These are phyloP conservation scores for Pochonia chlamydosporia DNA, from an alignment of 2,329 filamentous ascomycete genomes.

Conservation along the genomic window DNA sequence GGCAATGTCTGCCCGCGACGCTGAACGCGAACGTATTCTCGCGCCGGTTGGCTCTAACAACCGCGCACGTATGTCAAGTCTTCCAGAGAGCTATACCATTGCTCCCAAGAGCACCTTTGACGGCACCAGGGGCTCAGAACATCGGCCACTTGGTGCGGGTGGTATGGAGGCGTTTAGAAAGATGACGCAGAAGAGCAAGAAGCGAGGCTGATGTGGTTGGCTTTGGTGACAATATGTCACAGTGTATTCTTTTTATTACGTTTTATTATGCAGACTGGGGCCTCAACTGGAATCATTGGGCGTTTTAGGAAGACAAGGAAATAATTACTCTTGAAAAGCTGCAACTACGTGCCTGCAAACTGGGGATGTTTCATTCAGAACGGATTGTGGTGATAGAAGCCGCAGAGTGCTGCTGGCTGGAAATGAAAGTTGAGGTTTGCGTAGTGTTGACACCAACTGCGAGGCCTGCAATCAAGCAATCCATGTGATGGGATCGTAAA, in stretches of 20 bases:
- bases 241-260: not conserved
- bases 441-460: no score
- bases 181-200: slow-evolving; percentile 61
- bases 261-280: not conserved
- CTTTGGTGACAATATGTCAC: no score
- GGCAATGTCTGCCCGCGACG: slow-evolving; percentile 35
- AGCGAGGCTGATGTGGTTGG: slow-evolving; percentile 31
- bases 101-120: slow-evolving; percentile 59
- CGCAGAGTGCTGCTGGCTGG: no score
- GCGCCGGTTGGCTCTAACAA: slow-evolving; percentile 50
- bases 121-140: slow-evolving; percentile 42
- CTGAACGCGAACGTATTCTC: slow-evolving; percentile 53
- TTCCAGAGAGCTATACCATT: slow-evolving; percentile 53
- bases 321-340: no score
- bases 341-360: no score
- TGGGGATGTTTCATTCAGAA: no score
- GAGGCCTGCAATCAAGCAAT: no score
- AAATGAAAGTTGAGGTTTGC: no score
- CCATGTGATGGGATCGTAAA: no score
- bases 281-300: not conserved
- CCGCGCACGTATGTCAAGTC: slow-evolving; percentile 48
- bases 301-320: no score
- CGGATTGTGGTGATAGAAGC: no score
- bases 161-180: slow-evolving; percentile 60
- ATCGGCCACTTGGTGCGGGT: slow-evolving; percentile 56